Base-by-base conservation (phyloP, 129 eudicot species). In the Smallanthus sonchifolius region DNA sequence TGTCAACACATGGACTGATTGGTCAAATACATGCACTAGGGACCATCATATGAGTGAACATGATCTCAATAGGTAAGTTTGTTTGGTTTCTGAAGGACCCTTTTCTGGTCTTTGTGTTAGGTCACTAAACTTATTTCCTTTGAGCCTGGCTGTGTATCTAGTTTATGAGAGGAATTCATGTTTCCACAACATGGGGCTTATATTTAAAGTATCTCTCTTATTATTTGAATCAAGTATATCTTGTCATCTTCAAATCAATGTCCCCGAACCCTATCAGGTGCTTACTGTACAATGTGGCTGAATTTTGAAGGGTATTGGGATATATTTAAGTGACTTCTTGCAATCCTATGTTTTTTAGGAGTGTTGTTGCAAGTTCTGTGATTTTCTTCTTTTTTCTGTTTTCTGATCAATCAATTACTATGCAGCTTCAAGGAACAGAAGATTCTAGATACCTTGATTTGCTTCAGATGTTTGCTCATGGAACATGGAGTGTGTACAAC, bases 401-500 rank as follows among this genome's bases (percentile, higher is more conserved):
- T 54, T 51, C 79, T 75, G 51, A 71, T 62, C 45, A 54, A 49
- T n/a, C 49, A 67, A 35, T 48, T 70, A 77, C 7, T 47, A 11
- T 85, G 89, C 96, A 92, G 98, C 96, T 92, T 64, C 83, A 84
- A 72, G 98, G 96, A 72, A 86, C 91, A 38, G 95, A 84, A 42
- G 73, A 86, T 61, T 80, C 90, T 61, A 28, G 63, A 36, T 87
- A 83, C 75, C 85, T 92, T 54, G 90, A 89, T 76, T 84, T 92
- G 78, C 96, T 92, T 78, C 92, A 92, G 45, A 55, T 92, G 87
- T 92, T 87, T 86, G 94, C 98, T 32, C 86, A 92, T 81, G 95
- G 98, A 55, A 92, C 98, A 59, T 92, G 98, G 98, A 92, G 87
- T 79, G 94, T 87, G 48, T 92, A 85, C 77, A 92, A 92, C 75